These are phyloP conservation scores for Lentinula detonsa DNA, from an alignment of 768 basidiomycete species.

Conservation along the genomic window DNA sequence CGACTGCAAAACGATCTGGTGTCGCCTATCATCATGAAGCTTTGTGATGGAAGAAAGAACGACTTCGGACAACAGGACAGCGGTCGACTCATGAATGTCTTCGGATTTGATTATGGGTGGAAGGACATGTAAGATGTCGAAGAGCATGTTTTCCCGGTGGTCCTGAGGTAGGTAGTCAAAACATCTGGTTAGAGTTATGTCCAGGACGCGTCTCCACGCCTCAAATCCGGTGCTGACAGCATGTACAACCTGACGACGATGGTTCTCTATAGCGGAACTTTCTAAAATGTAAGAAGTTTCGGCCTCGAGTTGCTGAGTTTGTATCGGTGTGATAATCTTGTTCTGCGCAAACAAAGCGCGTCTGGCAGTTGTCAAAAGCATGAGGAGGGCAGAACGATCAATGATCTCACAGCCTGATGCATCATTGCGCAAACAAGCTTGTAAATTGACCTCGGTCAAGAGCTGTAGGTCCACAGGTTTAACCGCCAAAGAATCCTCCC, in stretches of 20 bases:
- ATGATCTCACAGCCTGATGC: conserved; percentile 76
- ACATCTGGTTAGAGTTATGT: conserved; percentile 81
- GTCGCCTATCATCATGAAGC: conserved; percentile 75
- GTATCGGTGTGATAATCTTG: conserved; percentile 51
- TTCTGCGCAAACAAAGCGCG: conserved; percentile 64
- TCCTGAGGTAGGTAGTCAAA: conserved; percentile 80
- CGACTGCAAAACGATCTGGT: conserved; percentile 63
- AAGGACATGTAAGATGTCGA: conserved; percentile 83
- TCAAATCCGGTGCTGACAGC: conserved; percentile 69
- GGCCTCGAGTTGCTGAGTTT: conserved; percentile 57
- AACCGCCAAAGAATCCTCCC: conserved; percentile 70
- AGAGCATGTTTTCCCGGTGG: conserved; percentile 80
- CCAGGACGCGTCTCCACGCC: conserved; percentile 80
- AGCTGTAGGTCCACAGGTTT: conserved; percentile 56
- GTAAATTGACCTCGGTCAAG: conserved; percentile 59
- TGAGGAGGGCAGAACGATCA: conserved; percentile 66
- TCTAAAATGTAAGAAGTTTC: conserved; percentile 78
- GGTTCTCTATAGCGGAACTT: conserved; percentile 84
- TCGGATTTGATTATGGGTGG: conserved; percentile 61
- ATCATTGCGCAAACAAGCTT: conserved; percentile 63
- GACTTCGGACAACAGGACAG: conserved; percentile 79
- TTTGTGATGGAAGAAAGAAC: conserved; percentile 81
- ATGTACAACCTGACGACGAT: conserved; percentile 72
- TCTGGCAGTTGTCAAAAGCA: conserved; percentile 56
- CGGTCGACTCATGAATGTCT: conserved; percentile 64